Evolutionary conservation across 768 basidiomycete genomes (phyloP).

Genomic region (Pholiota conissans): DNA sequence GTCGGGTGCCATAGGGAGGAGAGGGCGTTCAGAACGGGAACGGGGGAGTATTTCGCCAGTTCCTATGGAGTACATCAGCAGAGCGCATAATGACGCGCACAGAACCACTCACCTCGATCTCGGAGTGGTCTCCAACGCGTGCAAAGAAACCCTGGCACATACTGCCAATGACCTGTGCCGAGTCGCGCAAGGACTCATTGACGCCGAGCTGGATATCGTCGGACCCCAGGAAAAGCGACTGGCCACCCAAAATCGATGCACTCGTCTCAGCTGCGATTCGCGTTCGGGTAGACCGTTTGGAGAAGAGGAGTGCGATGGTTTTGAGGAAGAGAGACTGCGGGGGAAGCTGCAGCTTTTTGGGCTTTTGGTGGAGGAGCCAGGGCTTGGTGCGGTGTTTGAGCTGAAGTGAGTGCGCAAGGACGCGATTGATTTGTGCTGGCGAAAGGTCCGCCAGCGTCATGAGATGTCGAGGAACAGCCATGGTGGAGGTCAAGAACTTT

Average conservation of each 20-base stretch:
- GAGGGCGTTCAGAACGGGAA: constrained; percentile 95
- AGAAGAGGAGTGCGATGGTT: constrained; percentile 87
- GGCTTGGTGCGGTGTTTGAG: constrained; percentile 66
- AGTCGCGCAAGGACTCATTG: constrained; percentile 85
- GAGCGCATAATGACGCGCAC: constrained; percentile 1
- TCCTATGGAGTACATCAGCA: constrained; percentile 50
- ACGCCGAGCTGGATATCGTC: constrained; percentile 96
- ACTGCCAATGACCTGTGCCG: constrained; percentile 84
- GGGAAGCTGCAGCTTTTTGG: constrained; percentile 52
- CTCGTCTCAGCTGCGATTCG: constrained; percentile 88
- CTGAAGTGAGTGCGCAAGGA: constrained; percentile 62
- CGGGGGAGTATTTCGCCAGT: constrained; percentile 85
- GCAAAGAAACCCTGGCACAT: constrained; percentile 99
- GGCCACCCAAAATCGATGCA: constrained; percentile 76
- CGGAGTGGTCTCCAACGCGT: constrained; percentile 88
- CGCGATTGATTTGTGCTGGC: constrained; percentile 65
- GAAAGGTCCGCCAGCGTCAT: constrained; percentile 89
- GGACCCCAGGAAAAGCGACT: constrained; percentile 84
- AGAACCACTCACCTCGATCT: constrained; percentile 73
- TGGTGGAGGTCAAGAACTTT: constrained; percentile 5
- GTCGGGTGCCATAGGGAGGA: constrained; percentile 97
- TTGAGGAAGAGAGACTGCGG: constrained; percentile 80
- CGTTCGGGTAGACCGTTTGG: constrained; percentile 92
- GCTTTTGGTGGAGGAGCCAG: constrained; percentile 61
- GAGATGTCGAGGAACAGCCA: constrained; percentile 57